A percentile compares a stretch with the other conserved stretches of the same genome.
These are phyloP conservation scores for Hibiscus trionum DNA, from an alignment of 345 rosid species.

Conservation along the genomic window DNA sequence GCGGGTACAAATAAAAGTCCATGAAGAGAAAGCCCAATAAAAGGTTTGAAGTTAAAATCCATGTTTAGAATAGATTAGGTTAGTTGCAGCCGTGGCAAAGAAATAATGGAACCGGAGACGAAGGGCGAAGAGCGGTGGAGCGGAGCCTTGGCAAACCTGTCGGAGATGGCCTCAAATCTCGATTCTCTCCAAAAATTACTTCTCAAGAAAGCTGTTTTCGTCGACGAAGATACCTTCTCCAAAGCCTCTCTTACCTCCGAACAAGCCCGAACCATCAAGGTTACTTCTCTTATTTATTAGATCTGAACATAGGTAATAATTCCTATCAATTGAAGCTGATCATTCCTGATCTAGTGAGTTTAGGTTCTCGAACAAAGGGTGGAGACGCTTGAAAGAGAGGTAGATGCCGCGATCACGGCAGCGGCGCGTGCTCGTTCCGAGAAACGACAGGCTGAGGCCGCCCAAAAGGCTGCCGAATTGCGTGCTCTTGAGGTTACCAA, in stretches of 20 bases:
- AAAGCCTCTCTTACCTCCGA: slow-evolving; percentile 86
- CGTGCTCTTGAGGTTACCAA: slow-evolving; percentile 65
- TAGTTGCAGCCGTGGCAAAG: neutral
- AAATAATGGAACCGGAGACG: slow-evolving; percentile 38
- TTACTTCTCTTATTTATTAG: neutral
- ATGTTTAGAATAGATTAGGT: neutral
- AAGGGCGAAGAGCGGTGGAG: slow-evolving; percentile 81
- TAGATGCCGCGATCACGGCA: slow-evolving; percentile 93
- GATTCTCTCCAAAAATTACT: slow-evolving; percentile 85
- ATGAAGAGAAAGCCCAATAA: neutral
- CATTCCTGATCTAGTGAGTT: neutral
- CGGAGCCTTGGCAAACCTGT: slow-evolving; percentile 69
- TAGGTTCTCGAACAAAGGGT: slow-evolving; percentile 96
- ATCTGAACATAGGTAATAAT: neutral
- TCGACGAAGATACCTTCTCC: slow-evolving; percentile 77
- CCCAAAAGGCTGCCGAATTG: slow-evolving; percentile 79
- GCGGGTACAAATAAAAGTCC: no score
- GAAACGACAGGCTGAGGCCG: slow-evolving; percentile 87
- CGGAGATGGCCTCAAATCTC: slow-evolving; percentile 78
- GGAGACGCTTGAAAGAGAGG: slow-evolving; percentile 87
- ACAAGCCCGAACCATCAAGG: slow-evolving; percentile 40
- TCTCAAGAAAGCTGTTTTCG: slow-evolving; percentile 84
- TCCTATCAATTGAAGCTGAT: neutral
- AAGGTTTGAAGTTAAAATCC: neutral
- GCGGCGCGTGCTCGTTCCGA: slow-evolving; percentile 91